These are phyloP conservation scores for Rehmannia glutinosa DNA, from an alignment of 257 asterid species.

Conservation along the genomic window DNA sequence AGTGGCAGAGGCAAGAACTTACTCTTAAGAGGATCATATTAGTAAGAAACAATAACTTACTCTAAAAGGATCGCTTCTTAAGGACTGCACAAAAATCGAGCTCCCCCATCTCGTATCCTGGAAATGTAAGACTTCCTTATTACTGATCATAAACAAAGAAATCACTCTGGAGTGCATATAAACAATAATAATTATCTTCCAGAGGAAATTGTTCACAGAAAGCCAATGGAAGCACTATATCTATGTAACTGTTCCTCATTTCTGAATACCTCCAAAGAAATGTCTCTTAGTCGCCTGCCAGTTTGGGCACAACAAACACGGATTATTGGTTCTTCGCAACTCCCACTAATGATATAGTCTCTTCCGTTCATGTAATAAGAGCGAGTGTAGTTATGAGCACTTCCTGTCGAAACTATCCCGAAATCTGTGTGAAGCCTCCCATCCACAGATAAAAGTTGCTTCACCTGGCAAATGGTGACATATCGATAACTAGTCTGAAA, in stretches of 20 bases:
- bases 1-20: not conserved
- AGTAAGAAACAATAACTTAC: slow-evolving; percentile 35
- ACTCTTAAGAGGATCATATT: no score
- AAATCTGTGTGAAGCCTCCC: slow-evolving; percentile 67
- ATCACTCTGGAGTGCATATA: no score
- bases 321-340: slow-evolving; percentile 59
- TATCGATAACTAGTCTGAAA: no score
- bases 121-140: not conserved
- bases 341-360: slow-evolving; percentile 78
- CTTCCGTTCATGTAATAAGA: slow-evolving; percentile 82
- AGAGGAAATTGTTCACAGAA: not conserved
- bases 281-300: slow-evolving; percentile 62
- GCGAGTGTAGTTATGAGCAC: slow-evolving; percentile 71
- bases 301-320: slow-evolving; percentile 79
- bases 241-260: no score
- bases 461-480: slow-evolving; percentile 42
- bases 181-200: not conserved
- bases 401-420: slow-evolving; percentile 66
- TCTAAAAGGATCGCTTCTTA: slow-evolving; percentile 81
- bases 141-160: not conserved
- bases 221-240: not conserved
- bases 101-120: slow-evolving; percentile 46
- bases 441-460: slow-evolving; percentile 69
- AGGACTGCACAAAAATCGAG: slow-evolving; percentile 63
- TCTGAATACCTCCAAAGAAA: slow-evolving; percentile 52